Evolutionary conservation across 192 early-diverging fungal genomes (phyloP).

Genomic region (Coemansia sp.): DNA sequence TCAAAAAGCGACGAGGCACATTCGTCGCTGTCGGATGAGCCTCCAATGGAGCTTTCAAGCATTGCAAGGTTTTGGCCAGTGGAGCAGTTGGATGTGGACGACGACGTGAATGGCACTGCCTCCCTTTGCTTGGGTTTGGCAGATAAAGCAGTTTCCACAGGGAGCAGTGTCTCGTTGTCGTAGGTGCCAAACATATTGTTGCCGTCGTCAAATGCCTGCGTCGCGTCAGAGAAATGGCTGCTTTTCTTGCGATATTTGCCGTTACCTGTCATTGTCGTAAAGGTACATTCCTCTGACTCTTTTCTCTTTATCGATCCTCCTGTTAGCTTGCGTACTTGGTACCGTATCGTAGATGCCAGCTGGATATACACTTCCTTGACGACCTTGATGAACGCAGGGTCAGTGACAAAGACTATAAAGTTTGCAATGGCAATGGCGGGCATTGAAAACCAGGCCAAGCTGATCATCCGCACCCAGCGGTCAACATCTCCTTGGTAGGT

Average conservation of each 20-base stretch:
- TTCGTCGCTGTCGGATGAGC: not conserved
- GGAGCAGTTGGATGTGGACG: not conserved
- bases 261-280: no score
- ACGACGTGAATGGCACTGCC: not conserved
- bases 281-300: not conserved
- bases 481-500: constrained; percentile 17
- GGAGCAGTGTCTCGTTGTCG: not conserved
- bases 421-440: constrained; percentile 17
- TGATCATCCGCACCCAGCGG: constrained; percentile 8
- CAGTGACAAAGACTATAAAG: constrained; percentile 37
- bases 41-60: not conserved
- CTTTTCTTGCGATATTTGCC: not conserved
- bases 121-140: not conserved
- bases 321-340: not conserved
- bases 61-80: not conserved
- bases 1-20: not conserved
- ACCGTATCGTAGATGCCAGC: not conserved
- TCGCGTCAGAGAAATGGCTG: not conserved
- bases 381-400: constrained; percentile 27
- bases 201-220: not conserved
- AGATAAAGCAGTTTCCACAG: not conserved
- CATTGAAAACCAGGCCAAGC: constrained; percentile 23
- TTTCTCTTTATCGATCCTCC: not conserved
- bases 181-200: not conserved
- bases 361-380: constrained; percentile 12